Conservation (phyloP, 2,329 filamentous ascomycete species). For the Aspergillus uvarum region DNA sequence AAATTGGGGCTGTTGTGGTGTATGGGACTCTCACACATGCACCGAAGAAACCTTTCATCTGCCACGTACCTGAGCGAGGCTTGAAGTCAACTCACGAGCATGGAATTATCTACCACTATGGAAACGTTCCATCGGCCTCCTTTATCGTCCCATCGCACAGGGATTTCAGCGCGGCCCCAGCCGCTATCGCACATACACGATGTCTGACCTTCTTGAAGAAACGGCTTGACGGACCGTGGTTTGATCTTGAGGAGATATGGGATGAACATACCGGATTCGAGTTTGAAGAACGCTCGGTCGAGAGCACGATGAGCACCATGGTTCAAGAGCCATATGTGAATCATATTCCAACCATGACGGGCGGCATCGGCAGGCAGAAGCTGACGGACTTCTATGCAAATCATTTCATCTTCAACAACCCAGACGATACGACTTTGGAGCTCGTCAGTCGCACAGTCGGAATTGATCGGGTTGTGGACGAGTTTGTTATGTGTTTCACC, state of each 20-base stretch:
- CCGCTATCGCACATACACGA: constrained; percentile 65
- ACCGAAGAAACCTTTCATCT: no score
- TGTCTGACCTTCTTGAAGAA: constrained; percentile 65
- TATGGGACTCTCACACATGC: no score
- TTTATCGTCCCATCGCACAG: constrained; percentile 54
- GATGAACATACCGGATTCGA: constrained; percentile 73
- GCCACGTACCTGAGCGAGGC: no score
- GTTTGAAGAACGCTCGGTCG: constrained; percentile 67
- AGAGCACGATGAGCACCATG: constrained; percentile 76
- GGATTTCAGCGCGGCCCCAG: constrained; percentile 55
- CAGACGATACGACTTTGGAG: constrained; percentile 65
- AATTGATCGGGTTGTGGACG: constrained; percentile 69
- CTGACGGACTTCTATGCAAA: constrained; percentile 69
- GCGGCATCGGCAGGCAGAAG: constrained; percentile 64
- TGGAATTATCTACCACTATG: no score
- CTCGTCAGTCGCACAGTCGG: constrained; percentile 71
- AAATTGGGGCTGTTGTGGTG: no score
- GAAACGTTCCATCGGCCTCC: constrained; percentile 47
- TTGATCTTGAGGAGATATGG: constrained; percentile 76
- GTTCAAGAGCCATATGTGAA: constrained; percentile 77
- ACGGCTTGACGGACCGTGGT: constrained; percentile 62
- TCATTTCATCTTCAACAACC: constrained; percentile 74
- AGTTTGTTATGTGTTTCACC: constrained; percentile 66
- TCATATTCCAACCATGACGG: constrained; percentile 67
- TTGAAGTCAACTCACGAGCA: no score